A percentile compares a stretch with the other conserved stretches of the same genome.
These are phyloP conservation scores for Coelastrella sp. DNA, from an alignment of 139 green algal species.

Conservation along the genomic window DNA sequence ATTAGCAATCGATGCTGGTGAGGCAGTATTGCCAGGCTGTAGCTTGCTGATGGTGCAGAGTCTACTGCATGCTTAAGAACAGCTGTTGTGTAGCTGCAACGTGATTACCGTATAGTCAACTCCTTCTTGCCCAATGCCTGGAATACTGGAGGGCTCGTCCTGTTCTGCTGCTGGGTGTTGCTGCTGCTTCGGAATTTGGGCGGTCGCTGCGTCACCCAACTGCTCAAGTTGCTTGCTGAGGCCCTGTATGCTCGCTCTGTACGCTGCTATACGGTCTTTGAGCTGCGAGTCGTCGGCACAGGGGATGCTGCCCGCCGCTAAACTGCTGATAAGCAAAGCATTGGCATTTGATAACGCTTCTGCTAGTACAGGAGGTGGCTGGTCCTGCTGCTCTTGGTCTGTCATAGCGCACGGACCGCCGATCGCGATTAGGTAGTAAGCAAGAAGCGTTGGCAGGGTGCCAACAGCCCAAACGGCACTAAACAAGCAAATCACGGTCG, in stretches of 20 bases:
- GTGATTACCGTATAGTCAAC: slow-evolving; percentile 67
- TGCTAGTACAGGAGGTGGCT: not conserved
- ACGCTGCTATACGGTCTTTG: slow-evolving; percentile 6
- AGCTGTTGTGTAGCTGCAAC: not conserved
- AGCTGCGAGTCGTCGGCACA: not conserved
- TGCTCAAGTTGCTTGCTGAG: slow-evolving; percentile 7
- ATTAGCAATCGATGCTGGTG: no score
- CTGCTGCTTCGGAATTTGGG: slow-evolving; percentile 12
- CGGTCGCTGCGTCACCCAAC: not conserved
- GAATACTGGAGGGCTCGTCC: slow-evolving; percentile 17
- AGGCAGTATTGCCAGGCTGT: no score
- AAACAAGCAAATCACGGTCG: no score
- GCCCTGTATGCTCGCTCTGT: slow-evolving; percentile 23
- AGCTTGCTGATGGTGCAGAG: no score
- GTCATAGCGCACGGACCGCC: no score
- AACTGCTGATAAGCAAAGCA: not conserved
- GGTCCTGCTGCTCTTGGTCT: not conserved
- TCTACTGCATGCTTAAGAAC: not conserved
- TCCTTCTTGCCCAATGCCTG: slow-evolving; percentile 59
- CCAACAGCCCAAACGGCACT: no score
- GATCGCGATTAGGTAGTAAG: no score
- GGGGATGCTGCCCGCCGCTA: not conserved
- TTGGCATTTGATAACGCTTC: slow-evolving; percentile 15
- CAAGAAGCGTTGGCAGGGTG: no score
- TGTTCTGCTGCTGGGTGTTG: not conserved